Evolutionary conservation across 495 filamentous ascomycete species (phyloP).

Genomic region (Aspergillus sclerotiicarbonarius): DNA sequence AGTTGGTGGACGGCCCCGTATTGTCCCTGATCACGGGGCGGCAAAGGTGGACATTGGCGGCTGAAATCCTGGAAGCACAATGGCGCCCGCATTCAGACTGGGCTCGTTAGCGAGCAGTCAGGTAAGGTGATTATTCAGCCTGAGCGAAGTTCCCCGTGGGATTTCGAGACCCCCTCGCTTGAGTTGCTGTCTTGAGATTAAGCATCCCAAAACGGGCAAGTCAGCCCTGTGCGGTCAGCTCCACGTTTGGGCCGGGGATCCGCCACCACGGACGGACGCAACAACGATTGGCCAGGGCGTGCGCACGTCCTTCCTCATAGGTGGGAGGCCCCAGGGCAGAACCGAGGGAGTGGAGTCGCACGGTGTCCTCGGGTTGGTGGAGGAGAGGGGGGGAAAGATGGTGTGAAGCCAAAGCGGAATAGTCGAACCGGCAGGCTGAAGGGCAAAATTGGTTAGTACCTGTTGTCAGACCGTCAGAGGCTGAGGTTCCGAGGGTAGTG

Average conservation of each 20-base stretch:
- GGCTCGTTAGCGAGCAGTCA: neutral
- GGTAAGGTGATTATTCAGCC: neutral
- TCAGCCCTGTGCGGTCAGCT: conserved; percentile 5
- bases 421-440: no score
- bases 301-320: neutral
- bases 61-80: conserved; percentile 2
- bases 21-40: neutral
- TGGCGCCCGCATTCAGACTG: conserved; percentile 6
- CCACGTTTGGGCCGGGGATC: neutral
- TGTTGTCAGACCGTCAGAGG: no score
- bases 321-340: neutral
- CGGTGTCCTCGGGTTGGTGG: neutral
- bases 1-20: neutral
- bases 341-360: neutral
- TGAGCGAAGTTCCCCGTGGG: conserved; percentile 9
- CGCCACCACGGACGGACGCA: neutral
- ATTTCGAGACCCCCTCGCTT: conserved; percentile 8
- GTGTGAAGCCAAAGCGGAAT: neutral
- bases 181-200: conserved; percentile 2
- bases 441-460: no score
- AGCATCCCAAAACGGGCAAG: neutral
- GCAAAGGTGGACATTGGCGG: neutral
- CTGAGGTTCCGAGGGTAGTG: neutral
- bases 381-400: neutral
- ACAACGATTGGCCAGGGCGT: neutral